phyloP scores from a whole-genome alignment of 305 asterid species.

The Ilex paraguariensis region DNA sequence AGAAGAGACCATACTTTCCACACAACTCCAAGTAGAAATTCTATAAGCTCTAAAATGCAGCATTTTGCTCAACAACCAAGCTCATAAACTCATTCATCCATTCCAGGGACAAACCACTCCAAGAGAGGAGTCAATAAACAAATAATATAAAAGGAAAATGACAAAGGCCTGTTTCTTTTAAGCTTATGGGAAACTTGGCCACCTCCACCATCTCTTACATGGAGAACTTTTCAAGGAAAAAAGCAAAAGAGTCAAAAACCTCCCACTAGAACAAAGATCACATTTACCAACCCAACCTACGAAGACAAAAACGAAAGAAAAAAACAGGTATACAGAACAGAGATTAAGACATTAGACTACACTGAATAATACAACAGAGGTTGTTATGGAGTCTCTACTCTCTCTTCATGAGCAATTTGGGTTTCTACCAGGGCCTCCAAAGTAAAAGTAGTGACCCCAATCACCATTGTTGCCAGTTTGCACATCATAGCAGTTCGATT shows the following conservation, averaged over 20 bases:
- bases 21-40: too few species aligned
- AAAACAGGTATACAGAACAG: slow-evolving; percentile 10
- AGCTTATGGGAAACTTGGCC: slow-evolving; percentile 42
- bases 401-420: slow-evolving; percentile 54
- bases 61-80: not conserved
- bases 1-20: too few species aligned
- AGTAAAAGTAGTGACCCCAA: slow-evolving; percentile 84
- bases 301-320: slow-evolving; percentile 5
- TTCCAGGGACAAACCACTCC: slow-evolving; percentile 9
- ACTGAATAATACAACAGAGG: slow-evolving; percentile 32
- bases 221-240: slow-evolving; percentile 27
- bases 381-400: slow-evolving; percentile 11
- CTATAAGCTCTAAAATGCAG: too few species aligned
- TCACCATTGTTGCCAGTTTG: slow-evolving; percentile 53
- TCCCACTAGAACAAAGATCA: slow-evolving; percentile 27
- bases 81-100: not conserved
- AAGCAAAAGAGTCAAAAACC: slow-evolving; percentile 40
- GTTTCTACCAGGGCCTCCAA: slow-evolving; percentile 87
- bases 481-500: slow-evolving; percentile 75
- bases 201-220: slow-evolving; percentile 33
- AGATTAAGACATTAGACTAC: slow-evolving; percentile 15
- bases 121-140: slow-evolving; percentile 15
- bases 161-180: slow-evolving; percentile 51
- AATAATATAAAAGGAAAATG: slow-evolving; percentile 26
- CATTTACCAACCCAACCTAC: slow-evolving; percentile 34